Base-by-base conservation (phyloP, 2,329 filamentous ascomycete genomes). In the Alternaria hordeiaustralica region DNA sequence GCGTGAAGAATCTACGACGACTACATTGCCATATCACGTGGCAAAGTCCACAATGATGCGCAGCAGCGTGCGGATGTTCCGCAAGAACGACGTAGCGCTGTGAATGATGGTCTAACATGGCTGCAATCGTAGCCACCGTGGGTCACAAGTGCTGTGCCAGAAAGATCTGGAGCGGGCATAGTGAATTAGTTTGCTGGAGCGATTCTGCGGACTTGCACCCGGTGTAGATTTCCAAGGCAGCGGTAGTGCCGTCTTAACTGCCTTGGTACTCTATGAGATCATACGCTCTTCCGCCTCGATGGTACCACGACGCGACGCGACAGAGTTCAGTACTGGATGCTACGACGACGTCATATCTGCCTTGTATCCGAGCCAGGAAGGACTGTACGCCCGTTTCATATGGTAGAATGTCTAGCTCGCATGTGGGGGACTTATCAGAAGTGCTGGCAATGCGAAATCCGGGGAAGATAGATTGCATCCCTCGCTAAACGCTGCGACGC, bases 321-420 rank as follows among this genome's bases (percentile, higher is more conserved):
- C 28, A 36, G 18, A 23, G 6, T 36, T 21, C 28, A 51, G 49
- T 9, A 15, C 28, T 30, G 33, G 13, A 23, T 15, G 23, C 21
- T 12, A 21, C 20, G 4, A 8, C 41, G 43, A 58, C 58, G 58
- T 64, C 61, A 64, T 55, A 41, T 8, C 3, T 21, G 7, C 25
- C 30, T 44, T 4, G 18, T 43, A 28, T 11, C 6, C 41, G 12
- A 15, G 28, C 25, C 28, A 12, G 2, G 30, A 33, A 36, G 12
- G 41, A 55, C 20, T 21, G 44, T 68, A 66, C 63, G 60, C 43
- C 51, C 28, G 54, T 7, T 49, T 64, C 67, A 68, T 70, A 36
- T 68, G 67, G 67, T 28, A 68, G 43, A 70, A 68, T 55, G 6
- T 10, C 11, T 63, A 60, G 59, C 47, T 53, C 36, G 44, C 23